Evolutionary conservation across 1,139 yeast species (phyloP).

Genomic region (Nakaseomyces glabratus): DNA sequence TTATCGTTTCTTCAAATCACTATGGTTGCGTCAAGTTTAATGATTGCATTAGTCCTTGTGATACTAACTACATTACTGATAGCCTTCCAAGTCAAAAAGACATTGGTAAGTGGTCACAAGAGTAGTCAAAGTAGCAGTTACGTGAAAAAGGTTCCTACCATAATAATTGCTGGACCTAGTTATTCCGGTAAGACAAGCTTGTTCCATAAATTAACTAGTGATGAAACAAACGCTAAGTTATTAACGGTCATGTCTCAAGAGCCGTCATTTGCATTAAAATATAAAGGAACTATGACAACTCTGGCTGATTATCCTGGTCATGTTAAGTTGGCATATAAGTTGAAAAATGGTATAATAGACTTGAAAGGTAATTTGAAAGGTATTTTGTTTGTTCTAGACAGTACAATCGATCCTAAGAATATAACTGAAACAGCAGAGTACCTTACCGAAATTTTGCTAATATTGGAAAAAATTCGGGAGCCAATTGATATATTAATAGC

Average conservation of each 20-base stretch:
- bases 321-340: conserved; percentile 51
- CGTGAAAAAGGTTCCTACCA: conserved; percentile 37
- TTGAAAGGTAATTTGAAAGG: conserved; percentile 43
- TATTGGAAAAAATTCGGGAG: conserved; percentile 47
- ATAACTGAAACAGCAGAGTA: conserved; percentile 44
- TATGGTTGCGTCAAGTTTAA: too few species aligned
- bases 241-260: conserved; percentile 28
- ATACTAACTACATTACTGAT: too few species aligned
- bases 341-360: conserved; percentile 39
- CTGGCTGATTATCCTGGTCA: conserved; percentile 85
- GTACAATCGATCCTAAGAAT: conserved; percentile 41
- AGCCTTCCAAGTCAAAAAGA: too few species aligned
- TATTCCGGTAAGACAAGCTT: conserved; percentile 70
- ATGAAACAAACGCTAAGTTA: conserved; percentile 10
- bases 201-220: conserved; percentile 33
- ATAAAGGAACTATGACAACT: conserved; percentile 32
- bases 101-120: too few species aligned
- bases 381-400: conserved; percentile 59
- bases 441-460: conserved; percentile 44
- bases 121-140: conserved; percentile 13
- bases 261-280: conserved; percentile 34
- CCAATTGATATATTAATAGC: conserved; percentile 70
- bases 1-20: too few species aligned
- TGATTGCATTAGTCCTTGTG: too few species aligned
- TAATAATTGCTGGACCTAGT: conserved; percentile 64